Evolutionary conservation across 2,329 filamentous ascomycete species (phyloP).

Genomic region (Penicillium vulpinum): DNA sequence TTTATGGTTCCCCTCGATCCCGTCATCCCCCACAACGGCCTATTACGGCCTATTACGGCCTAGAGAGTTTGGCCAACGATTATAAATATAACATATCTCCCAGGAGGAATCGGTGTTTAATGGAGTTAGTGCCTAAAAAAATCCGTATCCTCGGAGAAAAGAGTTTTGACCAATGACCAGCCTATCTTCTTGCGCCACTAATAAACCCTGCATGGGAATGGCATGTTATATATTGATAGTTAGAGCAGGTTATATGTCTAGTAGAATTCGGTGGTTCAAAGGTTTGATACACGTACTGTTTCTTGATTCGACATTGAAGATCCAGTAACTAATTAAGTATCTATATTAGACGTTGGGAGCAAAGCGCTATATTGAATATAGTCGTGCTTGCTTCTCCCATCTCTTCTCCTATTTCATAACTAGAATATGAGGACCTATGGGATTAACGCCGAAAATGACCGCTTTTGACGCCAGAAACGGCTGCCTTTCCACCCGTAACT

Average conservation of each 20-base stretch:
- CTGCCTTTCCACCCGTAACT: too few species aligned
- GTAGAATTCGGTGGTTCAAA: too few species aligned
- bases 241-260: too few species aligned
- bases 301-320: not conserved
- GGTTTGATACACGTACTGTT: not conserved
- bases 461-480: too few species aligned
- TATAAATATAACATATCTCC: constrained; percentile 18
- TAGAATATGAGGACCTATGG: too few species aligned
- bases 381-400: not conserved
- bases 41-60: not conserved
- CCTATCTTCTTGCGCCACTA: not conserved
- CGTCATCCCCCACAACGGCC: constrained; percentile 19
- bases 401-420: not conserved
- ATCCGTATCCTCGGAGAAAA: not conserved
- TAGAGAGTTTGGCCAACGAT: constrained; percentile 5
- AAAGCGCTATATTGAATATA: not conserved
- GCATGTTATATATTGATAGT: too few species aligned
- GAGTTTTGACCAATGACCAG: not conserved
- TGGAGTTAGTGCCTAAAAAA: not conserved
- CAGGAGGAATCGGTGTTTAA: not conserved
- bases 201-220: too few species aligned
- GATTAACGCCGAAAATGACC: too few species aligned
- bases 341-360: not conserved
- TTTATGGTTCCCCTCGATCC: constrained; percentile 26
- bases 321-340: not conserved